Base-by-base conservation (phyloP, 2,329 filamentous ascomycete genomes). In the Macrophomina phaseolina region DNA sequence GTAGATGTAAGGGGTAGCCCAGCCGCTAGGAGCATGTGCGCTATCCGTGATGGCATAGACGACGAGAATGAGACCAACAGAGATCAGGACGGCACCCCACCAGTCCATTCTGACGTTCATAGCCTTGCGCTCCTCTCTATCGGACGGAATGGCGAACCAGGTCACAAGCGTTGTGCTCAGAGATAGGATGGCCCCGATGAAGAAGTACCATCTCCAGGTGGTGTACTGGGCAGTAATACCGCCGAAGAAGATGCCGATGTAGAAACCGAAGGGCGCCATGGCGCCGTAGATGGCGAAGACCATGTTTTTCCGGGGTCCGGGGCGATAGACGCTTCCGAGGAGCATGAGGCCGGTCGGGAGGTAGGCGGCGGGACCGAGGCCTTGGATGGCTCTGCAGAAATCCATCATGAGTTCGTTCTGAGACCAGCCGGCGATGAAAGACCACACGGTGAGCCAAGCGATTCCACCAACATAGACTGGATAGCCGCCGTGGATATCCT, bases 41-140 rank as follows among this genome's bases (percentile, higher is more conserved):
- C 87, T 88, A 55, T 91, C 88, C 0, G 90, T 92, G 66, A 93
- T 85, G 0, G 90, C 88, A 71, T 88, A 93, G 0, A 91, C 88
- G n/a, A 91, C 80, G 38, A 93, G 81, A 6, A 89, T 82, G n/a
- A 92, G 74, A 0, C 88, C 90, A 0, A 84, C 83, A 0, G 91
- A 83, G 16, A 90, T 89, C 14, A 89, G 85, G 2, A 77, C 73
- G 1, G 85, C 79, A 0, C 91, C 91, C 66, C 83, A 79, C 85
- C 88, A 93, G 74, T 94, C 91, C 90, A 93, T 93, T 38, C 81
- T 80, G 28, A 86, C 77, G 0, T 77, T 77, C 23, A 80, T 73
- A 34, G 67, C 51, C 52, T 55, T 70, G 56, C 79, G 78, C 55
- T 79, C 77, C 42, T 62, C 72, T 68, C 62, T 76, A 71, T 85